Base-by-base conservation (phyloP, 331 rosid species). In the Cydonia oblonga region DNA sequence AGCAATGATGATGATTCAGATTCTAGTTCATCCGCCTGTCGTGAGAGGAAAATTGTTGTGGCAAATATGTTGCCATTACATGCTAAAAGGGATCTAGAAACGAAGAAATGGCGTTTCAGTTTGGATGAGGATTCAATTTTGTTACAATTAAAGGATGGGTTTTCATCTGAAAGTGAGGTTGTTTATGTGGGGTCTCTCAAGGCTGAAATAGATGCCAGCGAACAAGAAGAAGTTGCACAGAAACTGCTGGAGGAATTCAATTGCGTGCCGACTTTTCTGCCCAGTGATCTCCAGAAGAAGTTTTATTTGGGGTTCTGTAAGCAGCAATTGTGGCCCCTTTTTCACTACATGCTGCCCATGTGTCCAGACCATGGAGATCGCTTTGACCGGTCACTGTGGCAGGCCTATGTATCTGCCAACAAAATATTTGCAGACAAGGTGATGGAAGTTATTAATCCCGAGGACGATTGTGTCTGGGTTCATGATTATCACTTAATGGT, bases 401-500 rank as follows among this genome's bases (percentile, higher is more conserved):
- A 77, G 87, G 97, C 98, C 51, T 93, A 93, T 84, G 96, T 93
- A 75, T 89, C 92, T 68, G 97, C 97, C 22, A 93, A 93, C 83
- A 91, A 89, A 85, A 84, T 86, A 78, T 93, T 87, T 89, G 91
- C 97, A 6, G 96, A 93, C 82, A 93, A 85, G 88, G 97, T 93
- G 49, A 89, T 93, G 97, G 98, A 93, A 83, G 87, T 93, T 76
- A 87, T 93, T 73, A 89, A 93, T 80, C 96, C 97, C 0, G 98
- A 93, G 74, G 98, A 93, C 69, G 98, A 93, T 83, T 89, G 72
- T 77, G 92, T 93, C 53, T 93, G 98, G 98, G 84, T 93, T 80
- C 98, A 93, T 82, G 98, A 93, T 77, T 93, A 93, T 81, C 98
- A 93, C 78, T 79, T 93, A 64, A 93, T 93, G 98, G 86, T 93